Evolutionary conservation across 1,284 basidiomycete genomes (phyloP).

Genomic region (Cryptococcus depauperatus): DNA sequence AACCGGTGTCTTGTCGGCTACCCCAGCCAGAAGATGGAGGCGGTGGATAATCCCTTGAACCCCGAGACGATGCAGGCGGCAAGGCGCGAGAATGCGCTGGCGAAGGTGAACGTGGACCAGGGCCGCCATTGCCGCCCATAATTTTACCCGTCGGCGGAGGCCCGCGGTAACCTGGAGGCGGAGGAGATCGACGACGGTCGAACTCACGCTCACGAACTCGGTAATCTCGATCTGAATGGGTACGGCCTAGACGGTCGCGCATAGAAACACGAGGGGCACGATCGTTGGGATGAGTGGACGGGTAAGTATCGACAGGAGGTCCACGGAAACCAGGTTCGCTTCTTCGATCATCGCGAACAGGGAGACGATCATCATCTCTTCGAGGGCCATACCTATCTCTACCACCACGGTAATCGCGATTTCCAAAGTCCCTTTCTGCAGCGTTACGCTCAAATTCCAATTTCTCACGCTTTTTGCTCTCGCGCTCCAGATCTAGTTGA

Average conservation of each 20-base stretch:
- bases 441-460: not conserved
- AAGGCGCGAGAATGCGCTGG: not conserved
- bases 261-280: not conserved
- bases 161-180: not conserved
- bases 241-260: not conserved
- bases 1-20: not conserved
- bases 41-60: not conserved
- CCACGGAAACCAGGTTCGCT: not conserved
- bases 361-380: not conserved
- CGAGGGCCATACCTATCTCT: not conserved
- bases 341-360: not conserved
- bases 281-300: not conserved
- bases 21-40: not conserved
- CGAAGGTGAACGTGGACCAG: not conserved
- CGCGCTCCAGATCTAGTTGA: not conserved
- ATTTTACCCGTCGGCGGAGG: not conserved
- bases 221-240: not conserved
- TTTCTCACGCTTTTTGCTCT: not conserved
- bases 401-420: not conserved
- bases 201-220: slow-evolving; percentile 2
- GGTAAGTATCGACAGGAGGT: not conserved
- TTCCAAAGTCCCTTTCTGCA: not conserved
- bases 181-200: slow-evolving; percentile 1
- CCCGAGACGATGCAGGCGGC: no score
- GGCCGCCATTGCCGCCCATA: not conserved